Conservation (phyloP, 2,329 filamentous ascomycete species). For the Penicillium aurantiogriseum region DNA sequence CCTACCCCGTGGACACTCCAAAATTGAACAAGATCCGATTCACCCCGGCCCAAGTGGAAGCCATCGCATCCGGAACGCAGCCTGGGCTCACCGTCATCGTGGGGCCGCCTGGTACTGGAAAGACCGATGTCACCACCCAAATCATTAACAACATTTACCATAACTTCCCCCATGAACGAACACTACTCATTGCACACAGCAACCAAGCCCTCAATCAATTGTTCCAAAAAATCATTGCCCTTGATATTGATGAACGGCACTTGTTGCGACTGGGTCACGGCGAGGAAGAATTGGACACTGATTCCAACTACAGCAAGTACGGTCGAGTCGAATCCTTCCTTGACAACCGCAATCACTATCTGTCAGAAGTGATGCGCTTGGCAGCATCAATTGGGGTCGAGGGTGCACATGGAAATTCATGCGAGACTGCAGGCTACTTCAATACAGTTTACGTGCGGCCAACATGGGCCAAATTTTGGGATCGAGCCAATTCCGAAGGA, state of each 20-base stretch:
- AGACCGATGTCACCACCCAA: conserved; percentile 98
- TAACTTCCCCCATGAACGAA: conserved; percentile 91
- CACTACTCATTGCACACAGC: conserved; percentile 89
- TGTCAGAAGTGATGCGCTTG: conserved; percentile 81
- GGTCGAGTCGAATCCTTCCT: conserved; percentile 94
- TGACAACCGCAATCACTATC: conserved; percentile 74
- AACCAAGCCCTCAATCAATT: conserved; percentile 97
- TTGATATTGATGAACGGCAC: conserved; percentile 95
- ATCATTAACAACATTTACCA: conserved; percentile 99
- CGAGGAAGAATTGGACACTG: conserved; percentile 86
- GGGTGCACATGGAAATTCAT: conserved; percentile 92
- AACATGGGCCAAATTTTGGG: conserved; percentile 81
- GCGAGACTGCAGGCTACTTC: conserved; percentile 96
- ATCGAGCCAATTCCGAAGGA: conserved; percentile 58
- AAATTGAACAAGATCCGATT: conserved; percentile 83
- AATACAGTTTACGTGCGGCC: conserved; percentile 87
- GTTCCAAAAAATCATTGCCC: conserved; percentile 94
- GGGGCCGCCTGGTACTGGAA: conserved; percentile 92
- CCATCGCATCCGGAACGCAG: conserved; percentile 89
- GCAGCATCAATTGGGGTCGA: conserved; percentile 81
- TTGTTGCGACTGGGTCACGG: conserved; percentile 89
- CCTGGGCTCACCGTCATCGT: conserved; percentile 92
- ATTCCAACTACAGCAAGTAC: conserved; percentile 87
- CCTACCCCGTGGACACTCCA: conserved; percentile 80
- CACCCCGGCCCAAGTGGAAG: conserved; percentile 86